Evolutionary conservation across 768 basidiomycete genomes (phyloP).

Genomic region (Rhizopogon rudus): DNA sequence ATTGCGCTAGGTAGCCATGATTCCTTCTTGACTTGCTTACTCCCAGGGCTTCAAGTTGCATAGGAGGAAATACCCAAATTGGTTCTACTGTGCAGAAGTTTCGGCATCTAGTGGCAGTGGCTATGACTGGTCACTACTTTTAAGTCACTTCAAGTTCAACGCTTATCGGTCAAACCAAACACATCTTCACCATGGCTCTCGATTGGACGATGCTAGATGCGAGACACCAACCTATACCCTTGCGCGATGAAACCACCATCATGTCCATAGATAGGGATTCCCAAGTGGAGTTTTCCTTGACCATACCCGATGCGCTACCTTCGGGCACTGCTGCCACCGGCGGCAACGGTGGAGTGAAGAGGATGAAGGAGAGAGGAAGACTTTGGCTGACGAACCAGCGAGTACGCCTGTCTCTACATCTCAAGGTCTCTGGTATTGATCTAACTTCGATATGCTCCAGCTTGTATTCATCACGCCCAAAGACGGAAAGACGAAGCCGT

Average conservation of each 20-base stretch:
- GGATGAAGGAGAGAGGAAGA: conserved; percentile 53
- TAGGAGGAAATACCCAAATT: background rate
- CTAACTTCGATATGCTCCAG: conserved; percentile 30
- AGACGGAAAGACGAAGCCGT: conserved; percentile 15
- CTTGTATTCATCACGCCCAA: conserved; percentile 53
- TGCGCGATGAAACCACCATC: conserved; percentile 58
- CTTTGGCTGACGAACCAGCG: conserved; percentile 69
- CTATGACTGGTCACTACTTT: no score
- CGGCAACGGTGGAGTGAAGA: conserved; percentile 51
- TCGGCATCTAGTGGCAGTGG: no score
- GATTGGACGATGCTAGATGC: conserved; percentile 73
- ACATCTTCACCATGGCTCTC: conserved; percentile 51
- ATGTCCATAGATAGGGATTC: conserved; percentile 40
- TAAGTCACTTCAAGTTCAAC: background rate
- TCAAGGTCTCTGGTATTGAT: conserved; percentile 3
- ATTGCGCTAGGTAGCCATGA: conserved; percentile 81
- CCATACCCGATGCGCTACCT: conserved; percentile 51
- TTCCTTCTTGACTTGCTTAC: no score
- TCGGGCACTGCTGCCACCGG: conserved; percentile 37
- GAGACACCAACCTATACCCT: conserved; percentile 50
- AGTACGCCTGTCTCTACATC: conserved; percentile 34
- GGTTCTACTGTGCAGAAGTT: no score
- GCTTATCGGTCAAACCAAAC: background rate
- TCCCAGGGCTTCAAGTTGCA: background rate
- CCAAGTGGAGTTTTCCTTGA: conserved; percentile 54